Base-by-base conservation (phyloP, 441 rosid genomes). In the Viola pubescens region DNA sequence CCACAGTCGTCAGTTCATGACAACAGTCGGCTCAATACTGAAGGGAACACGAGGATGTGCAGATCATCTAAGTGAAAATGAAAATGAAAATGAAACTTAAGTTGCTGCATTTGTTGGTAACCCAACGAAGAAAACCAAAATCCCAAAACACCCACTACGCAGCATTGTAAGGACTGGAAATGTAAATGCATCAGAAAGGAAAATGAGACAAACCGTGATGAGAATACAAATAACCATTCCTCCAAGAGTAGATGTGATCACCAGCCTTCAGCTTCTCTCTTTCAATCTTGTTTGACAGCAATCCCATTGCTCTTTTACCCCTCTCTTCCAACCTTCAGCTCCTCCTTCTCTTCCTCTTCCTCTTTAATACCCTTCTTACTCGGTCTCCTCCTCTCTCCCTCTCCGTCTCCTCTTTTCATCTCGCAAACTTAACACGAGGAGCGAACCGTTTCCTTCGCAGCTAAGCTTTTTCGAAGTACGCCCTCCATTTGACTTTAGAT, bases 191-290 rank as follows among this genome's bases (percentile, higher is more conserved):
- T 19, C 4, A 37, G 14, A 54, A 37, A 41, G 44, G 38, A 38
- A 6, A 13, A 38, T 54, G 55, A 43, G 48, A 8, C 19, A 44
- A 57, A 82, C 91, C 88, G 67, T 85, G 91, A 61, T 85, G 91
- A 16, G 83, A 73, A 46, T 82, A 82, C 16, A 73, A 10, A 75
- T 81, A 82, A 54, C 74, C 77, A 38, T 50, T 61, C 58, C 91
- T 73, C 86, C 86, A 85, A 3, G 91, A 79, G 64, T 82, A 85
- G 57, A 85, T 77, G 65, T 82, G 91, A 73, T 82, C 86, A 3
- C 88, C 86, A 4, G 84, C 56, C 71, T 75, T 81, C 13, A 82
- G 59, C 48, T 71, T 59, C 4, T 85, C 82, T 55, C 72, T 72
- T 10, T 37, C 56, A 59, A 83, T 73, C 75, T 65, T 76, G 64